Evolutionary conservation across 2,329 filamentous ascomycete species (phyloP).

Genomic region (Mycosphaerella arachidis): DNA sequence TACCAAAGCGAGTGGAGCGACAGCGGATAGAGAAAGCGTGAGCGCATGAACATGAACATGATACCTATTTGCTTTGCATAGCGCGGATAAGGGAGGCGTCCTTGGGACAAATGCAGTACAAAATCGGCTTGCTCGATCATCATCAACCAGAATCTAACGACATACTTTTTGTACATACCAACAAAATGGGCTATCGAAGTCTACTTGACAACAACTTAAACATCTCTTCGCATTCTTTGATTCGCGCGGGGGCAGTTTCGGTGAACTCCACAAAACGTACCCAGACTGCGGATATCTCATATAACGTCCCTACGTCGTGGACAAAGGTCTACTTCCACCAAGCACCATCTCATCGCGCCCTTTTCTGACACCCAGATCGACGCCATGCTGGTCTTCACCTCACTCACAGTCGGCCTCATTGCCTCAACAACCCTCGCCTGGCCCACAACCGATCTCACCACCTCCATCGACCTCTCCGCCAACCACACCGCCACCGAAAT

Average conservation of each 20-base stretch:
- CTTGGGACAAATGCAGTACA: not conserved
- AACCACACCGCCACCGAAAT: too few relatives aligned
- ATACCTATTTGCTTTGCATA: conserved; percentile 23
- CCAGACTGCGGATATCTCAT: too few relatives aligned
- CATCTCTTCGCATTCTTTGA: not conserved
- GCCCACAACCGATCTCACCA: too few relatives aligned
- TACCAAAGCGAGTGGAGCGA: conserved; percentile 41
- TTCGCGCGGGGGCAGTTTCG: not conserved
- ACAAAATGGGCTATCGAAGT: not conserved
- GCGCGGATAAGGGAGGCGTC: conserved; percentile 3
- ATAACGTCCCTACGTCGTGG: too few relatives aligned
- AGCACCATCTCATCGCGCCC: too few relatives aligned
- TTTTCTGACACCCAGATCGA: too few relatives aligned
- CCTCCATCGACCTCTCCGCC: too few relatives aligned
- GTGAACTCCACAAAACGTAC: not conserved
- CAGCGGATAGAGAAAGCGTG: conserved; percentile 25
- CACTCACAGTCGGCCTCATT: too few relatives aligned
- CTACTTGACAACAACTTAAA: not conserved
- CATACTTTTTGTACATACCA: not conserved
- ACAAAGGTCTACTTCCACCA: too few relatives aligned
- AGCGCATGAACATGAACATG: conserved; percentile 6
- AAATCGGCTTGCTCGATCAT: conserved; percentile 2
- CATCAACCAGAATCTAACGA: not conserved
- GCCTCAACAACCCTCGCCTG: too few relatives aligned
- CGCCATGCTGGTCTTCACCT: too few relatives aligned